Percentiles rank a stretch among this genome's conserved stretches.
phyloP scores from a whole-genome alignment of 345 rosid species.

The Hibiscus trionum region DNA sequence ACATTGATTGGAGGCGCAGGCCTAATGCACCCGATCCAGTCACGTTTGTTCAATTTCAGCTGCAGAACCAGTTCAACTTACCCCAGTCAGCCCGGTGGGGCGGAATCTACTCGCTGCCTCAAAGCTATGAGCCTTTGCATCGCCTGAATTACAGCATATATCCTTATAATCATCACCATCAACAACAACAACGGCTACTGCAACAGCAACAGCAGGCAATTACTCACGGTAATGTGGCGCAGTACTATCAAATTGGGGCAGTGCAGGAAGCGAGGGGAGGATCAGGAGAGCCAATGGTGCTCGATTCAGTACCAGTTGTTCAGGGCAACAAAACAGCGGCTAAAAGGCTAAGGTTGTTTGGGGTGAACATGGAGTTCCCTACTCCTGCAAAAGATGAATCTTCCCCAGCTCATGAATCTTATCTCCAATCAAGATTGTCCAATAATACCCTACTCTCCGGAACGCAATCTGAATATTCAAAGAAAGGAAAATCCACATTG shows the following conservation, averaged over 20 bases:
- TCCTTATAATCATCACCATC: conserved; percentile 26
- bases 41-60: conserved; percentile 29
- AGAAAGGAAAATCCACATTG: conserved; percentile 62
- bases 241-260: conserved; percentile 26
- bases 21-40: conserved; percentile 40
- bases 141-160: conserved; percentile 29
- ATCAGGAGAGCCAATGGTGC: conserved; percentile 28
- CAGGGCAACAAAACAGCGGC: conserved; percentile 18
- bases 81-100: conserved; percentile 44
- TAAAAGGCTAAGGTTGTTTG: conserved; percentile 55
- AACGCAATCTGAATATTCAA: conserved; percentile 25
- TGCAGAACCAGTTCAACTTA: conserved; percentile 36
- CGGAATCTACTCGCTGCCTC: conserved; percentile 44
- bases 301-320: conserved; percentile 46
- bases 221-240: conserved; percentile 32
- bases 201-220: conserved; percentile 7
- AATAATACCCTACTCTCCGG: neutral
- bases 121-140: conserved; percentile 28
- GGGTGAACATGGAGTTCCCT: conserved; percentile 57
- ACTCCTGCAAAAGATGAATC: conserved; percentile 15
- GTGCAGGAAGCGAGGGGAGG: conserved; percentile 16
- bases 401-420: conserved; percentile 27
- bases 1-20: conserved; percentile 80
- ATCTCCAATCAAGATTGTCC: no score
- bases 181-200: neutral